Evolutionary conservation across 2,329 filamentous ascomycete genomes (phyloP).

Genomic region (Stenocarpella maydis): DNA sequence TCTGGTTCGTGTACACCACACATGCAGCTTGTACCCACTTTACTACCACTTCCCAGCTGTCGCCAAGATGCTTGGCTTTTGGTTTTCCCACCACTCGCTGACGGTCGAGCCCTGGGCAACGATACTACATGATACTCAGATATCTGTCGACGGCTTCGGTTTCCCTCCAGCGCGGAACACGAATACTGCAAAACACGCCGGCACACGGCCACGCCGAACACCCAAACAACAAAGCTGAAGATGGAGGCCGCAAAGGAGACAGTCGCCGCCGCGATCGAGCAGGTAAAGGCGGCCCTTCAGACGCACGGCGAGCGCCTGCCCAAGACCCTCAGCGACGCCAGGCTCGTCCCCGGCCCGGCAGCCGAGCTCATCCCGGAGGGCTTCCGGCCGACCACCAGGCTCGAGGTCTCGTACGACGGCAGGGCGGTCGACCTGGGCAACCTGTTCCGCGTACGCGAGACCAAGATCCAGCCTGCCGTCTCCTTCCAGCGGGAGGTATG

Average conservation of each 20-base stretch:
- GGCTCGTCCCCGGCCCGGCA: constrained; percentile 52
- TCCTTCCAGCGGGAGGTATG: constrained; percentile 46
- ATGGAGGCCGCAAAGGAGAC: constrained; percentile 25
- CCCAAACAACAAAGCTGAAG: background rate
- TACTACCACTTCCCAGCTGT: no score
- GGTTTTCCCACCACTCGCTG: constrained; percentile 25
- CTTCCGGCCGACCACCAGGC: constrained; percentile 52
- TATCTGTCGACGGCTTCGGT: background rate
- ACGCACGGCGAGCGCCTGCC: constrained; percentile 23
- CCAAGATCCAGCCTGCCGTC: constrained; percentile 48
- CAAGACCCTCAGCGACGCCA: constrained; percentile 44
- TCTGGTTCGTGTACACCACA: background rate
- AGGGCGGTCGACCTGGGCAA: constrained; percentile 41
- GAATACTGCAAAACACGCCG: background rate
- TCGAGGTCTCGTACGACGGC: constrained; percentile 45
- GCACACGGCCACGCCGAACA: background rate
- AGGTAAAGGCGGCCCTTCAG: constrained; percentile 21
- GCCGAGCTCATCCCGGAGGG: constrained; percentile 48
- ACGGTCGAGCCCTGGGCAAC: background rate
- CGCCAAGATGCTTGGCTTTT: constrained; percentile 13
- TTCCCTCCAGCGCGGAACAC: background rate
- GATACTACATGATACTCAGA: constrained; percentile 4
- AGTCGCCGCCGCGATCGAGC: background rate
- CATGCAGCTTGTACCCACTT: background rate
- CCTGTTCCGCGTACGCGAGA: constrained; percentile 48